These are phyloP conservation scores for Thraustochytrium sp. DNA, from an alignment of 352 stramenopile species.

Conservation along the genomic window DNA sequence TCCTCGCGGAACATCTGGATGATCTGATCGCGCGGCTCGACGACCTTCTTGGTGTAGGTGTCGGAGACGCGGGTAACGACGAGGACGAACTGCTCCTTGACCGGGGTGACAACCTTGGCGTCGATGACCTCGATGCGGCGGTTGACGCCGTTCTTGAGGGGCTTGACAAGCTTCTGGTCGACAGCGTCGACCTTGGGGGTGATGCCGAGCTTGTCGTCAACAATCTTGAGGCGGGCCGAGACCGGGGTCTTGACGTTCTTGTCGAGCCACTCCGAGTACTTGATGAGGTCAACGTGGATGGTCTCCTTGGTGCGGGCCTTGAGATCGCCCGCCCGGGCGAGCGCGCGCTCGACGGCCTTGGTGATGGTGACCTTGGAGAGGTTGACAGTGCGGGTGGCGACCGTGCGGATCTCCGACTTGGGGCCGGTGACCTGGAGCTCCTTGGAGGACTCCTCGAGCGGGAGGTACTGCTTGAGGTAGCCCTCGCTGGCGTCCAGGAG, in stretches of 20 bases:
- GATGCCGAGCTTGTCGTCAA: constrained; percentile 21
- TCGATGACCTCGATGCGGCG: background rate
- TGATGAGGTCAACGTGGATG: constrained; percentile 32
- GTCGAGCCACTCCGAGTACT: constrained; percentile 34
- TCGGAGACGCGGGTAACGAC: background rate
- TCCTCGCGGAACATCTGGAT: constrained; percentile 43
- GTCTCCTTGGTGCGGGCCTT: constrained; percentile 30
- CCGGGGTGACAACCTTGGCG: constrained; percentile 4
- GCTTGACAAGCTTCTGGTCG: constrained; percentile 35
- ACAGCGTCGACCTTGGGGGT: constrained; percentile 11
- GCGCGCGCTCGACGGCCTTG: background rate
- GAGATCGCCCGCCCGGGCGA: background rate
- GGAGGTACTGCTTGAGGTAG: constrained; percentile 37
- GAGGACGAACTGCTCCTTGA: constrained; percentile 23
- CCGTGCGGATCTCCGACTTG: background rate
- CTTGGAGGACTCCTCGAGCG: constrained; percentile 23
- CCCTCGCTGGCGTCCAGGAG: constrained; percentile 30
- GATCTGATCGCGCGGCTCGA: constrained; percentile 25
- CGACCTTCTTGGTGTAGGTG: background rate
- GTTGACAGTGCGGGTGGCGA: constrained; percentile 13
- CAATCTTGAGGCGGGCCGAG: constrained; percentile 10
- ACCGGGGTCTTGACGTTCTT: constrained; percentile 2
- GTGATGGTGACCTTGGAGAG: background rate
- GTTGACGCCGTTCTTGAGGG: background rate
- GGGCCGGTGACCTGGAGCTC: background rate